These are phyloP conservation scores for Diaporthe vexans DNA, from an alignment of 2,329 filamentous ascomycete genomes.

Conservation along the genomic window DNA sequence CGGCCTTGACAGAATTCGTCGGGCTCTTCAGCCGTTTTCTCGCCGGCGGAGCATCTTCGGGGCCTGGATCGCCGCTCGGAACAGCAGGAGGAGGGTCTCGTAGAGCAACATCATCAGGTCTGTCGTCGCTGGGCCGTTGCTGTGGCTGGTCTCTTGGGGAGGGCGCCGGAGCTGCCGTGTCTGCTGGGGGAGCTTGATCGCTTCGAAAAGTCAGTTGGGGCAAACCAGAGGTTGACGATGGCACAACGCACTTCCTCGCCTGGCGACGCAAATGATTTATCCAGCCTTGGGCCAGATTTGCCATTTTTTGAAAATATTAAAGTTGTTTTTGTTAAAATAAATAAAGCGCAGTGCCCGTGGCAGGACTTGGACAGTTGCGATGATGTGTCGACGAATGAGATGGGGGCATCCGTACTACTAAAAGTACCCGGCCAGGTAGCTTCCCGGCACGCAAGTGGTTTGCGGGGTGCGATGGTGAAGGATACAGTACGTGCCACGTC, in stretches of 20 bases:
- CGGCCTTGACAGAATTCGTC: not conserved
- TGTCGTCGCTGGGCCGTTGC: not conserved
- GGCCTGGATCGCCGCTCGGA: not conserved
- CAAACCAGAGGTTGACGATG: too few relatives aligned
- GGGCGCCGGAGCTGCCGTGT: not conserved
- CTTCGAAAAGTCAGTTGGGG: conserved; percentile 19
- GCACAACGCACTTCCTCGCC: conserved; percentile 12
- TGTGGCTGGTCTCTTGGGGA: not conserved
- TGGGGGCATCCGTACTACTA: not conserved
- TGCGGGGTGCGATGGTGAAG: not conserved
- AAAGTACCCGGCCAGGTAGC: not conserved
- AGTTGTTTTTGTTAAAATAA: not conserved
- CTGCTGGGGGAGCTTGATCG: not conserved
- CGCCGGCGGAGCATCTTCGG: conserved; percentile 2
- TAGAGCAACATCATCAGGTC: not conserved
- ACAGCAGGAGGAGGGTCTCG: not conserved
- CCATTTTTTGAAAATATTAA: conserved; percentile 5
- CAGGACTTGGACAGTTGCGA: not conserved
- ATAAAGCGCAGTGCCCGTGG: not conserved
- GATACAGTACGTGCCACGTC: not conserved
- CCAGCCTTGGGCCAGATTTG: conserved; percentile 11
- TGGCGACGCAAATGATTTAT: conserved; percentile 22
- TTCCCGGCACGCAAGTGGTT: not conserved
- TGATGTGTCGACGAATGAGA: not conserved
- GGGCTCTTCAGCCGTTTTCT: conserved; percentile 36